Evolutionary conservation across 345 rosid genomes (phyloP), one percentile per base, ranked within the genome.

Genomic region (Balakata baccata): DNA sequence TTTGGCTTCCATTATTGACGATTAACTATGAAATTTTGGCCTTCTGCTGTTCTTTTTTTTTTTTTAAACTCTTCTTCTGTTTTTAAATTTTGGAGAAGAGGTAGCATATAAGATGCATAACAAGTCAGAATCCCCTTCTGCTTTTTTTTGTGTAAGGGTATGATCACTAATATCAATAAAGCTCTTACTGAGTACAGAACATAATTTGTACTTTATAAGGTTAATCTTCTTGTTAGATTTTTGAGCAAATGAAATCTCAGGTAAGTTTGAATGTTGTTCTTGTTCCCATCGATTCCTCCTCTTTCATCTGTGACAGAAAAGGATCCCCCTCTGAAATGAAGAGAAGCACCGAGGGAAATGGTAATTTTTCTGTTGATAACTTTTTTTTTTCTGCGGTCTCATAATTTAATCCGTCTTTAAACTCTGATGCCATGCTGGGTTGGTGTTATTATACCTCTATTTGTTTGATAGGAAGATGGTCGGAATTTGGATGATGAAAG

Each of bases 1-100:
- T 37, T 85, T 90, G 81, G 85, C 96, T 60, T 82, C 89, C 3
- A 81, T 86, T 13, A 84, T 87, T 23, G 86, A 77, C 62, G 84
- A 72, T 66, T 41, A 75, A 52, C 68, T 77, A 25, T 63, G 60
- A 75, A 68, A 46, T 72, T 76, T 76, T 80, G 78, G 34, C 11
- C 67, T 25, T 53, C 22, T 56, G 18, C 13, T 29, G 45, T 39
- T 64, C 7, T 43, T 56, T 66, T 22, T 59, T 69, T 8, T 3
- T 3, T 20, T 20, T 11, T 20, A 1, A 6, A 9, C 14, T 1
- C 14, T 18, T 29, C 68, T 62, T 10, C 18, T 57, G 6, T 7
- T 20, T 67, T 43, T 46, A 66, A 39, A 49, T 39, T 25, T 18
- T 64, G 73, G 73, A 69, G 74, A 71, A 17, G 69, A 9, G 77